Conservation (phyloP, 345 rosid genomes). For the Leavenworthia alabamica region DNA sequence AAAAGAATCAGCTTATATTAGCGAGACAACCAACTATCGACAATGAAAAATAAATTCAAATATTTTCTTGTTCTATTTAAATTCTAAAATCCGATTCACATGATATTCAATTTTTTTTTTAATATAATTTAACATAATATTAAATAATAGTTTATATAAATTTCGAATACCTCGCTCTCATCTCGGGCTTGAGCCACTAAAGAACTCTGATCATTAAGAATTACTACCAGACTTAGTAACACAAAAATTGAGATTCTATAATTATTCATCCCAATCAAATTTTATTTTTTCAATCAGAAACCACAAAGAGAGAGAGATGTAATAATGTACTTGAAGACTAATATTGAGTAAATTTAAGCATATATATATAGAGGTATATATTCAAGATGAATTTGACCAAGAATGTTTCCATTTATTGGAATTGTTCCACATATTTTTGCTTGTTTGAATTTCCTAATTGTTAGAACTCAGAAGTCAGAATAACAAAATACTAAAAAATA, state of each 20-base stretch:
- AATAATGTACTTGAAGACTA: background rate
- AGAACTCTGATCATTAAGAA: background rate
- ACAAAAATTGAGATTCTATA: background rate
- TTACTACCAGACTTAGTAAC: background rate
- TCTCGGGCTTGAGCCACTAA: background rate
- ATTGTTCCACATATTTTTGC: constrained; percentile 4
- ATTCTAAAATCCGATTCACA: too few species aligned
- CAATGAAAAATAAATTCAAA: too few species aligned
- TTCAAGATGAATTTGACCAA: background rate
- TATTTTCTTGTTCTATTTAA: too few species aligned
- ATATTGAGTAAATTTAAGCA: background rate
- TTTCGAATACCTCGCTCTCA: constrained; percentile 14
- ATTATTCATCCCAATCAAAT: background rate
- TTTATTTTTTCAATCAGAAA: background rate
- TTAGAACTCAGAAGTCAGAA: background rate
- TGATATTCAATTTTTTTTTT: too few species aligned
- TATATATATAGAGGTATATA: constrained; percentile 1
- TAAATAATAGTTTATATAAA: too few species aligned
- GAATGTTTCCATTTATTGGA: constrained; percentile 3
- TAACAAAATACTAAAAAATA: background rate
- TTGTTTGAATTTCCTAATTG: background rate
- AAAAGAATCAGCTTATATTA: background rate
- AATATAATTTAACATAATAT: too few species aligned
- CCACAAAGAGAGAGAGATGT: background rate
- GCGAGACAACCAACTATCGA: too few species aligned